Evolutionary conservation across 2,329 filamentous ascomycete species (phyloP).

Genomic region (Epichloe uncinata): DNA sequence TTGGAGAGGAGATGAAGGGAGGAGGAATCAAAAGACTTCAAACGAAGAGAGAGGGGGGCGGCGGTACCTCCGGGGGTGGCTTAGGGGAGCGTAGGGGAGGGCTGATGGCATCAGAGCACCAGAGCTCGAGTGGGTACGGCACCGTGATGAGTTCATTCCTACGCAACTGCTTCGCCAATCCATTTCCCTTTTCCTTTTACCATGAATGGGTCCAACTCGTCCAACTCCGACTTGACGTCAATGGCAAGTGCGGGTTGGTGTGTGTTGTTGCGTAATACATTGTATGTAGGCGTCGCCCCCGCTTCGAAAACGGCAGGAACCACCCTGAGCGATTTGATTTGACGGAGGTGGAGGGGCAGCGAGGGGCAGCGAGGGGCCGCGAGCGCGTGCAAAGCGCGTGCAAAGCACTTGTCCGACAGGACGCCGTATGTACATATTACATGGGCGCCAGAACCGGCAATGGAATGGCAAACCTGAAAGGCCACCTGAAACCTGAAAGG

Average conservation of each 20-base stretch:
- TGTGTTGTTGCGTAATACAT: too few species aligned
- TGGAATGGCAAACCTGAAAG: too few species aligned
- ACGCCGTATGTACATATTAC: too few species aligned
- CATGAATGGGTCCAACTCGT: background rate
- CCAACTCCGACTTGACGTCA: background rate
- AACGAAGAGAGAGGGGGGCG: background rate
- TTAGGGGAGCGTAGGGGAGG: background rate
- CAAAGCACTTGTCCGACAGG: too few species aligned
- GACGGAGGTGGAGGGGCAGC: background rate
- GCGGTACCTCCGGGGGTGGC: background rate
- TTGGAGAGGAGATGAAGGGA: background rate
- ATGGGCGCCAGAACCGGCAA: too few species aligned
- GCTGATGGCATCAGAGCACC: background rate
- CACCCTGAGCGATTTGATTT: background rate
- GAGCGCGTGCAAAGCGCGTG: too few species aligned
- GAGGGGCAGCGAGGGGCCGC: background rate
- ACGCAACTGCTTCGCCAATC: background rate
- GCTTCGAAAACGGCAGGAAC: background rate
- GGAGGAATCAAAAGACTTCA: background rate
- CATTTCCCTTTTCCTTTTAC: background rate
- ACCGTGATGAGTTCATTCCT: constrained; percentile 3
- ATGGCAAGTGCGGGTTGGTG: background rate
- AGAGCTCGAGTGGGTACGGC: constrained; percentile 4
- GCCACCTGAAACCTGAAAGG: too few species aligned
- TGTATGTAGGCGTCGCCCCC: background rate